phyloP scores from a whole-genome alignment of 2,329 filamentous ascomycete species.

The Fusarium pseudoanthophilum region DNA sequence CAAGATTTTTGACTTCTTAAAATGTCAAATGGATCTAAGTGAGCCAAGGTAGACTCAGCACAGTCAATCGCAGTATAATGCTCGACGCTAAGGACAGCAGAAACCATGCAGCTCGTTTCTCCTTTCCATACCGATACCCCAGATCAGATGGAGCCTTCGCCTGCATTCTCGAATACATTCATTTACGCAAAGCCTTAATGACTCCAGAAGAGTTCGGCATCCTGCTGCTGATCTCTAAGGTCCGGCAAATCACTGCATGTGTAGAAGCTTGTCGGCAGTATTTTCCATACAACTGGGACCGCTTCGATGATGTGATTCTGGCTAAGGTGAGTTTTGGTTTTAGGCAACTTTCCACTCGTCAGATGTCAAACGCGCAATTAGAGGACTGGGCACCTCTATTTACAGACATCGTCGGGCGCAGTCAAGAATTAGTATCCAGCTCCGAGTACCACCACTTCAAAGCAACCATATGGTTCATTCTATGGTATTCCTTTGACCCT shows the following conservation, averaged over 20 bases:
- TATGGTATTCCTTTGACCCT: rapidly evolving
- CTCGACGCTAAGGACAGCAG: rapidly evolving
- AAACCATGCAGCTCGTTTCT: rapidly evolving
- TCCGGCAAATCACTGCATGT: rapidly evolving
- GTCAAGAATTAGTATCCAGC: rapidly evolving
- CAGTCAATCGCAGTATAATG: rapidly evolving
- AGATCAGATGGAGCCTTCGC: rapidly evolving
- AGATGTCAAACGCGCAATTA: neutral
- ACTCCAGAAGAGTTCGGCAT: rapidly evolving
- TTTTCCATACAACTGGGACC: rapidly evolving
- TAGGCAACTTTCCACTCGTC: rapidly evolving
- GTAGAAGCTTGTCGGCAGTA: neutral
- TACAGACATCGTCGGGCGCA: rapidly evolving
- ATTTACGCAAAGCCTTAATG: rapidly evolving
- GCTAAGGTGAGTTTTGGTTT: rapidly evolving
- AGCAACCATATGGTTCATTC: rapidly evolving
- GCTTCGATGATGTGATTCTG: rapidly evolving
- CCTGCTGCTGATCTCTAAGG: rapidly evolving
- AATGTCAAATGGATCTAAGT: rapidly evolving
- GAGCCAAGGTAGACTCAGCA: rapidly evolving
- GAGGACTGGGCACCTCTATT: neutral
- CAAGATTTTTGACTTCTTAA: neutral
- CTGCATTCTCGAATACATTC: neutral
- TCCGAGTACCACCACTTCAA: rapidly evolving
- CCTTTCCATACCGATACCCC: rapidly evolving